These are phyloP conservation scores for Amaranthus palmeri DNA, from an alignment of 148 eudicot species.

Conservation along the genomic window DNA sequence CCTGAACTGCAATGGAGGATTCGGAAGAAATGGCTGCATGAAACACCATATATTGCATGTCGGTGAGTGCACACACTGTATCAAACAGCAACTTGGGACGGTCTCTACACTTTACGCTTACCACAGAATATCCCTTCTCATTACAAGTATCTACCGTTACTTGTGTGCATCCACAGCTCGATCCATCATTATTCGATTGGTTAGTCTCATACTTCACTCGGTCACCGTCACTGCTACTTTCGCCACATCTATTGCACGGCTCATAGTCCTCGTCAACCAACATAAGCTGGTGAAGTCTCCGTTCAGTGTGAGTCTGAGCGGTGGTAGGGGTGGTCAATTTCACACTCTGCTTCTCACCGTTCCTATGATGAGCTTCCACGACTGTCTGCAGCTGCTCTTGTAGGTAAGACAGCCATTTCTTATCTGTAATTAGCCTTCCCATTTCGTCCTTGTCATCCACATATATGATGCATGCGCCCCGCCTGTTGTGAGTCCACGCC, in stretches of 20 bases:
- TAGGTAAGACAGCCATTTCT: constrained; percentile 36
- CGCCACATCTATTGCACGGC: constrained; percentile 27
- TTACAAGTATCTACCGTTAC: constrained; percentile 57
- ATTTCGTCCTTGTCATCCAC: constrained; percentile 38
- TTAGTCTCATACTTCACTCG: not conserved
- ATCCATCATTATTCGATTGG: not conserved
- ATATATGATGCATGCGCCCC: constrained; percentile 68
- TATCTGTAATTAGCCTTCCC: constrained; percentile 37
- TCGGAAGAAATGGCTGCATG: constrained; percentile 69
- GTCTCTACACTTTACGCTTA: constrained; percentile 57
- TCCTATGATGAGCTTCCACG: constrained; percentile 57
- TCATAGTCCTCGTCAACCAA: constrained; percentile 53
- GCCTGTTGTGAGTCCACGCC: constrained; percentile 77
- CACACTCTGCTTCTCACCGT: constrained; percentile 49
- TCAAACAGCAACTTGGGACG: constrained; percentile 82
- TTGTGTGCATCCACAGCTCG: constrained; percentile 28
- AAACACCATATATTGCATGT: constrained; percentile 69
- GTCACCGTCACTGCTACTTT: constrained; percentile 10
- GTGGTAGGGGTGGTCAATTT: constrained; percentile 34
- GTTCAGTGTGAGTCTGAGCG: constrained; percentile 52
- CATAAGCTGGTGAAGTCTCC: constrained; percentile 93
- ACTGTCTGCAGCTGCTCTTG: constrained; percentile 58
- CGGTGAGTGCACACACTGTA: constrained; percentile 72
- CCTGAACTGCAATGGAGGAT: constrained; percentile 60
- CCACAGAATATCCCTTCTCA: constrained; percentile 62